Conservation (phyloP, 805 yeast species). For the Wickerhamiella domercqiae region DNA sequence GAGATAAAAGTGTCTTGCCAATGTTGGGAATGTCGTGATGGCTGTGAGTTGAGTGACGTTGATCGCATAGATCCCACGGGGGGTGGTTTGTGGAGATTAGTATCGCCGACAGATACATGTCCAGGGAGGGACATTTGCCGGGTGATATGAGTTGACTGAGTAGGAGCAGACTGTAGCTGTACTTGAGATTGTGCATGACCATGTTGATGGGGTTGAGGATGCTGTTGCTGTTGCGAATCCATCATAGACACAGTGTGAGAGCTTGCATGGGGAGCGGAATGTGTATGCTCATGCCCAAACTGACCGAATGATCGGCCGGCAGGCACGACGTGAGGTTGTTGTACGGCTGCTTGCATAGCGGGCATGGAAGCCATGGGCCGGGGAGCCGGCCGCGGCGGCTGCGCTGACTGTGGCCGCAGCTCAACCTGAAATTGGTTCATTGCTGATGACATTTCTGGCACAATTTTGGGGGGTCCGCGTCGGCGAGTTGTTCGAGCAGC, state of each 20-base stretch:
- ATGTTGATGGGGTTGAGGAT: not conserved
- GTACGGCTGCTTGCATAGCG: not conserved
- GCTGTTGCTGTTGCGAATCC: not conserved
- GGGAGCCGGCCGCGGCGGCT: not conserved
- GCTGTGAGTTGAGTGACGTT: not conserved
- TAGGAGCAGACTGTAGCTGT: not conserved
- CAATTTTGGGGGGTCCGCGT: constrained; percentile 12
- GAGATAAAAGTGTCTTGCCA: not conserved
- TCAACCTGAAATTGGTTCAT: constrained; percentile 22
- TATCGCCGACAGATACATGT: no score
- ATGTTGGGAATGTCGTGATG: not conserved
- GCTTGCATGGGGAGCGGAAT: not conserved
- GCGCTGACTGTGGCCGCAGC: constrained; percentile 12
- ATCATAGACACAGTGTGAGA: not conserved
- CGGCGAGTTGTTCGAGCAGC: constrained; percentile 1
- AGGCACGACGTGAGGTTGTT: not conserved
- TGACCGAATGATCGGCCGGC: not conserved
- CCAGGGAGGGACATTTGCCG: no score
- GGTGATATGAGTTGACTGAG: no score
- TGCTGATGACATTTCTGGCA: constrained; percentile 21
- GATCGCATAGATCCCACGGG: not conserved
- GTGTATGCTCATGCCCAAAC: not conserved
- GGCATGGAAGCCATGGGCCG: not conserved
- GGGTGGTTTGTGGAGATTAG: not conserved
- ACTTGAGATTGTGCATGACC: not conserved